Conservation (phyloP, 805 yeast species). For the Pichia scutulata region DNA sequence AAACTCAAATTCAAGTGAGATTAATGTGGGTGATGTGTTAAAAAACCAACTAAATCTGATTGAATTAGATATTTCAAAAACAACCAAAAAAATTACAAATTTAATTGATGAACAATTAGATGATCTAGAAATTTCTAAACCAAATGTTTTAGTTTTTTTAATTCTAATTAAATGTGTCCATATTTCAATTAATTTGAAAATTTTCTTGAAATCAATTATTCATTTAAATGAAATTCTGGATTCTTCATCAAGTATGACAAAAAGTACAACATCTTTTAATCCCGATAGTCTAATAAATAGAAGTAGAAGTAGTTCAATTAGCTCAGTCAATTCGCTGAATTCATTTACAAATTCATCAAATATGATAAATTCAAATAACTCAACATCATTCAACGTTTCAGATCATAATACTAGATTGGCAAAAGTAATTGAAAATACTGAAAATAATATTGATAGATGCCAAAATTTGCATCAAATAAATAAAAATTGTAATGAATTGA, state of each 20-base stretch:
- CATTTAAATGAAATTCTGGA: conserved; percentile 16
- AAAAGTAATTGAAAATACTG: conserved; percentile 18
- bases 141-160: conserved; percentile 22
- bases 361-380: background rate
- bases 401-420: conserved; percentile 20
- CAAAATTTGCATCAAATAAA: conserved; percentile 15
- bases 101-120: conserved; percentile 26
- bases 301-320: conserved; percentile 4
- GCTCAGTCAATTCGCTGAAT: background rate
- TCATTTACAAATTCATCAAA: background rate
- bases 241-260: background rate
- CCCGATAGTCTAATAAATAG: background rate
- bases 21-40: conserved; percentile 14
- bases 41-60: conserved; percentile 15
- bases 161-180: conserved; percentile 23
- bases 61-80: conserved; percentile 25
- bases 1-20: background rate
- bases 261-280: background rate
- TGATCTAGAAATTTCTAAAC: conserved; percentile 21
- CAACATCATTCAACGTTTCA: background rate
- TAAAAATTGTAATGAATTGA: conserved; percentile 8
- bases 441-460: conserved; percentile 14
- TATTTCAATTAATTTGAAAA: conserved; percentile 13
- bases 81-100: conserved; percentile 22
- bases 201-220: conserved; percentile 18